Percentiles rank a stretch among this genome's conserved stretches.
These are phyloP conservation scores for Geum urbanum DNA, from an alignment of 306 rosid genomes.

Conservation along the genomic window DNA sequence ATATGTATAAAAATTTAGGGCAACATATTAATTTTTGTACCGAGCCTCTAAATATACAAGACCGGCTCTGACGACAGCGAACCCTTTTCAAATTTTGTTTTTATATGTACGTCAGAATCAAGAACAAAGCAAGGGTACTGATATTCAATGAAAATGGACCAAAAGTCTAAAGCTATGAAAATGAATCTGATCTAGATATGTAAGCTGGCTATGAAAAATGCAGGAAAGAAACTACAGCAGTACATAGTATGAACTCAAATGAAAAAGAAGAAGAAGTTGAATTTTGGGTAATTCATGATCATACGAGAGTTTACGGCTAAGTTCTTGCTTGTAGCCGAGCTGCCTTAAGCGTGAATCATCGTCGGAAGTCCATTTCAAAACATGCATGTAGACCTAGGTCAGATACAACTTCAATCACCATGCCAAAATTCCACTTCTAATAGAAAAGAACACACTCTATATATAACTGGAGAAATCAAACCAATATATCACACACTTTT, in stretches of 20 bases:
- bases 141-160: neutral
- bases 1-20: no score
- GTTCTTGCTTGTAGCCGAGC: conserved; percentile 51
- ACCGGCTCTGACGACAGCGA: no score
- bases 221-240: neutral
- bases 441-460: neutral
- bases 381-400: neutral
- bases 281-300: neutral
- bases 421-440: neutral
- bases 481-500: neutral
- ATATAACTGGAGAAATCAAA: neutral
- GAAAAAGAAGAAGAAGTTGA: neutral
- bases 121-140: neutral
- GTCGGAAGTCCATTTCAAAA: conserved; percentile 19
- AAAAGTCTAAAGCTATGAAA: neutral
- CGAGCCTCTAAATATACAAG: no score
- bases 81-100: neutral
- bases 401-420: neutral
- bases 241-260: neutral
- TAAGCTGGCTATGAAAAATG: neutral
- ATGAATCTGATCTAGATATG: neutral
- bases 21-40: no score
- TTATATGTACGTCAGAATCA: neutral
- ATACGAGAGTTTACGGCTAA: conserved; percentile 40
- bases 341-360: conserved; percentile 28